phyloP scores from a whole-genome alignment of 2,329 filamentous ascomycete species.

The Xylaria sp. region DNA sequence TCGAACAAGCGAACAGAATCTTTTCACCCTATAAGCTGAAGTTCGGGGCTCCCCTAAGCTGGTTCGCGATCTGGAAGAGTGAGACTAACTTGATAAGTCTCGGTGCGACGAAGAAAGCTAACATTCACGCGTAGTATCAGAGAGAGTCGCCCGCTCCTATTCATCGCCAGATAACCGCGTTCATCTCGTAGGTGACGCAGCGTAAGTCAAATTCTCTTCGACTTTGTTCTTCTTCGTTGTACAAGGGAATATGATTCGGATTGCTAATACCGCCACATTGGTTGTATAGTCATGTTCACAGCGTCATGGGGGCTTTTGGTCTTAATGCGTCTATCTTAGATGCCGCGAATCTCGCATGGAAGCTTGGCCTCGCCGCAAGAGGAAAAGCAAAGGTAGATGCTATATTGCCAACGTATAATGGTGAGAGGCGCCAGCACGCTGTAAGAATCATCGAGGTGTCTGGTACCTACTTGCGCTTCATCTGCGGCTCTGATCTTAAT shows the following conservation, averaged over 20 bases:
- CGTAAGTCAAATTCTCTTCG: slow-evolving; percentile 30
- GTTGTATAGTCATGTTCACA: slow-evolving; percentile 41
- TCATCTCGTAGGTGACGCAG: slow-evolving; percentile 43
- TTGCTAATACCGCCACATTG: background rate
- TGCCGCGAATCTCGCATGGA: slow-evolving; percentile 45
- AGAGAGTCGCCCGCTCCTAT: slow-evolving; percentile 42
- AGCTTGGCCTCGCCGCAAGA: slow-evolving; percentile 39
- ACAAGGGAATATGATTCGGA: background rate
- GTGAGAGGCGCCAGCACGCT: slow-evolving; percentile 38
- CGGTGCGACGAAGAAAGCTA: background rate
- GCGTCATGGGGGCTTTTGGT: slow-evolving; percentile 45
- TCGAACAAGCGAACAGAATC: slow-evolving; percentile 44
- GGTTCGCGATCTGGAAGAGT: slow-evolving; percentile 46
- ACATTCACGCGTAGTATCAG: slow-evolving; percentile 35
- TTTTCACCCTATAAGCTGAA: slow-evolving; percentile 42
- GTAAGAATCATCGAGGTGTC: slow-evolving; percentile 29
- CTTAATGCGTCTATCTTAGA: slow-evolving; percentile 46
- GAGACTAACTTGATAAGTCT: background rate
- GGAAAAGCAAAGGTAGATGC: slow-evolving; percentile 31
- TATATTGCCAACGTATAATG: slow-evolving; percentile 41
- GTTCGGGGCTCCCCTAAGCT: slow-evolving; percentile 42
- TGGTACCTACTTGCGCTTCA: slow-evolving; percentile 31
- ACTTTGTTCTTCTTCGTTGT: background rate
- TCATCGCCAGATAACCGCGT: slow-evolving; percentile 41
- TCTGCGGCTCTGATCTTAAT: slow-evolving; percentile 36